phyloP scores from a whole-genome alignment of 345 rosid species.

The Gossypium ekmanianum region DNA sequence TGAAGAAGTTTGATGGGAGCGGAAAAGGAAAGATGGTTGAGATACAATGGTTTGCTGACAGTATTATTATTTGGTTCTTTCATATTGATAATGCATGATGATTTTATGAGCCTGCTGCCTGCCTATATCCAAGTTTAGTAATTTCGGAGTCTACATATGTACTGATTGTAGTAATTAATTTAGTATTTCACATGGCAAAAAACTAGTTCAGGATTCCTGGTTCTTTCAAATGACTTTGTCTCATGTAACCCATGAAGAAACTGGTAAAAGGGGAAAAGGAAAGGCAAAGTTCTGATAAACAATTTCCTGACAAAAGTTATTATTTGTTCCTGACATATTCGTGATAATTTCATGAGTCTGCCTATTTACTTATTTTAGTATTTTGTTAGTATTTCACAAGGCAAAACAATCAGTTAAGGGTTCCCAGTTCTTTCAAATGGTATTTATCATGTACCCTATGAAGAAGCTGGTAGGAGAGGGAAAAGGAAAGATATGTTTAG shows the following conservation, averaged over 20 bases:
- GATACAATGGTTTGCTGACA: neutral
- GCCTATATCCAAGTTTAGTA: neutral
- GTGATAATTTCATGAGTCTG: no score
- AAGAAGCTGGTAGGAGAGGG: neutral
- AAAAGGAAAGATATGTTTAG: neutral
- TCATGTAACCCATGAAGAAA: no score
- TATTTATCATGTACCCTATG: neutral
- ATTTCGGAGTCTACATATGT: neutral
- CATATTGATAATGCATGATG: neutral
- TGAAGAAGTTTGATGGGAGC: neutral
- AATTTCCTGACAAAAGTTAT: no score
- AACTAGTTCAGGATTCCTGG: no score
- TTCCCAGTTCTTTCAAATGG: neutral
- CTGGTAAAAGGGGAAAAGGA: no score
- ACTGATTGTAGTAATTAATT: neutral
- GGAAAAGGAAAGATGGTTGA: neutral
- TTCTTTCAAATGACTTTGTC: no score
- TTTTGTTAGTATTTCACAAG: neutral
- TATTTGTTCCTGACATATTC: no score
- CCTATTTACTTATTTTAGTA: no score
- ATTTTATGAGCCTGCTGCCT: neutral
- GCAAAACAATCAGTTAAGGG: neutral
- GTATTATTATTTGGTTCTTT: neutral
- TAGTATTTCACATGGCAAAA: no score
- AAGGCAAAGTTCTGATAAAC: no score